phyloP scores from a whole-genome alignment of 345 rosid species.

The Gossypium herbaceum region DNA sequence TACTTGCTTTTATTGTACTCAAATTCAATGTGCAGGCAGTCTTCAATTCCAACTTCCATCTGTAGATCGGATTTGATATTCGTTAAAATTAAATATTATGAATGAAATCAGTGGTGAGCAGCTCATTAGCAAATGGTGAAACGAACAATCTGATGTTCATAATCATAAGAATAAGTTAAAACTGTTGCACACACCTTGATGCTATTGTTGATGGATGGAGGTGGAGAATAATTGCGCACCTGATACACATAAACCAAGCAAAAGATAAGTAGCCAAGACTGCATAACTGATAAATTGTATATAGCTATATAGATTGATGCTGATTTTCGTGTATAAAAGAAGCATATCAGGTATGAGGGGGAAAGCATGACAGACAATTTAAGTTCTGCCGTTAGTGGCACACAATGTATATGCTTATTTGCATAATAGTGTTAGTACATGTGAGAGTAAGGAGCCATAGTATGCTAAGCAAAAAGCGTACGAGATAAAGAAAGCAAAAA shows the following conservation, averaged over 20 bases:
- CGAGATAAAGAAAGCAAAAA: slow-evolving; percentile 12
- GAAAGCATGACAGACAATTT: not conserved
- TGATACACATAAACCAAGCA: slow-evolving; percentile 33
- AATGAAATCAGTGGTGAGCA: not conserved
- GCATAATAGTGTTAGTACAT: not conserved
- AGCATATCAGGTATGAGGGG: not conserved
- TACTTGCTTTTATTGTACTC: slow-evolving; percentile 99
- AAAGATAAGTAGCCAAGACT: not conserved
- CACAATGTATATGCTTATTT: not conserved
- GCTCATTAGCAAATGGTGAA: not conserved
- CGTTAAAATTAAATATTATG: not conserved
- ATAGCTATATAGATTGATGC: not conserved
- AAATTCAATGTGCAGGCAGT: slow-evolving; percentile 94
- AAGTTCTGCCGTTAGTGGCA: not conserved
- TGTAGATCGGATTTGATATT: slow-evolving; percentile 28
- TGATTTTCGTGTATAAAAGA: not conserved
- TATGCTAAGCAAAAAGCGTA: not conserved
- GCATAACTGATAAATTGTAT: not conserved
- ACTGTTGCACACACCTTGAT: slow-evolving; percentile 67
- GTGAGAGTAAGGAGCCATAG: not conserved
- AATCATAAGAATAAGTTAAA: not conserved
- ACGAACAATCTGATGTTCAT: not conserved
- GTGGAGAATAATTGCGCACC: slow-evolving; percentile 79
- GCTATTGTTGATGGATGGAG: slow-evolving; percentile 81
- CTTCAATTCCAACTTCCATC: slow-evolving; percentile 99